Base-by-base conservation (phyloP, 352 stramenopile genomes). In the Phytophthora uliginosa region DNA sequence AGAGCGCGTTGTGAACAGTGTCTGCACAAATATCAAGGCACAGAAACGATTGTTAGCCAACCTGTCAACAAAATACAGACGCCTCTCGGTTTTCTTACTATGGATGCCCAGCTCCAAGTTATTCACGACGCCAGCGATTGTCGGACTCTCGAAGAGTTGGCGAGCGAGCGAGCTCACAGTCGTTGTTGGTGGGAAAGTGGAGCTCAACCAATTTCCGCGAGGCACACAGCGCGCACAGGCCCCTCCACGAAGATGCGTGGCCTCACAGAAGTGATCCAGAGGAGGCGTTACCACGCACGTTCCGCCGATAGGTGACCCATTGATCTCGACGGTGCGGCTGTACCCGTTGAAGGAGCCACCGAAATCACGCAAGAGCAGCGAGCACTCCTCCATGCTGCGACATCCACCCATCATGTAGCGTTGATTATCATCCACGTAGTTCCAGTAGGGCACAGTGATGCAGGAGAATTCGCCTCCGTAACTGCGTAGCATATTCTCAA, bases 371-470 rank as follows among this genome's bases (percentile, higher is more conserved):
- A 95, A 80, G 54, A 96, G 87, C 20, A 77, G 68, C 59, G 89
- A 85, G 47, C 90, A 97, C 20, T 86, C 83, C 56, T 94, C 82
- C 78, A 97, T 86, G 64, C 84, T 95, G 31, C 50, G 33, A 40
- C 90, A 97, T 33, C 48, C 62, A 0, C 89, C 86, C 20, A 71
- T 73, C 28, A 95, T 73, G 60, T 89, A 97, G 47, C 69, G 81
- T 10, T 87, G 77, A n/a, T 90, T 96, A 54, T 97, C 81, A 59
- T 94, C 74, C 24, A 94, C 87, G 53, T 95, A 97, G 76, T 97
- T 92, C 85, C 85, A 97, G 79, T 95, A 97, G 8, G 91, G 91
- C 15, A 97, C 58, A 12, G 91, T 97, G 55, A 97, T 81, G 63
- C 91, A 97, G n/a, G 88, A 78, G 57, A 92, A 96, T 42, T 92